Percentiles rank a stretch among this genome's conserved stretches.
Evolutionary conservation across 2,329 filamentous ascomycete species (phyloP).

Genomic region (Diaporthe batatas): DNA sequence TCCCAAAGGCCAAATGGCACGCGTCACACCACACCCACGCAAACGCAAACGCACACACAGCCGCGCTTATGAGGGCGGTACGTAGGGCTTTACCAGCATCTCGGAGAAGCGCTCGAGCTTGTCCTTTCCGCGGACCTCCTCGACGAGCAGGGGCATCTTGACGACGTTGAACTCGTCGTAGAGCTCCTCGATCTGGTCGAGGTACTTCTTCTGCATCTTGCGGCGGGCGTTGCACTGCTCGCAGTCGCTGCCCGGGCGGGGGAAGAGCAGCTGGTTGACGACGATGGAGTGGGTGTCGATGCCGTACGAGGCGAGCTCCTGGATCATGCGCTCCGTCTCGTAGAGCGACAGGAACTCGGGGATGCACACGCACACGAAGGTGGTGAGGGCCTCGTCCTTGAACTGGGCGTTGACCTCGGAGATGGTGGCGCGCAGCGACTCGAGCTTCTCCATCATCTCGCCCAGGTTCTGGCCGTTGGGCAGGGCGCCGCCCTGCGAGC

Average conservation of each 20-base stretch:
- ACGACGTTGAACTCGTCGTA: conserved; percentile 99
- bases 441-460: conserved; percentile 95
- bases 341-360: conserved; percentile 97
- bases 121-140: conserved; percentile 96
- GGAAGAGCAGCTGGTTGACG: conserved; percentile 97
- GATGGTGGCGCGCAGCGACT: conserved; percentile 92
- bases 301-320: conserved; percentile 91
- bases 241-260: conserved; percentile 85
- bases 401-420: conserved; percentile 97
- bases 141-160: conserved; percentile 95
- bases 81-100: conserved; percentile 83
- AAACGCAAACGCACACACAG: neutral
- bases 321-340: conserved; percentile 99
- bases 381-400: conserved; percentile 95
- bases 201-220: conserved; percentile 99
- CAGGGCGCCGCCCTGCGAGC: conserved; percentile 76
- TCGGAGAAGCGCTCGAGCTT: conserved; percentile 91
- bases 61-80: conserved; percentile 66
- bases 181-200: conserved; percentile 97
- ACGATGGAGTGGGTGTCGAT: conserved; percentile 99
- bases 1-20: neutral
- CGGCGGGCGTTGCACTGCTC: conserved; percentile 95
- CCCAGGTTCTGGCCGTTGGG: conserved; percentile 94
- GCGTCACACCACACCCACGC: neutral
- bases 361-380: conserved; percentile 98